Evolutionary conservation across 169 alveolate species (phyloP).

Genomic region (Babesia caballi): DNA sequence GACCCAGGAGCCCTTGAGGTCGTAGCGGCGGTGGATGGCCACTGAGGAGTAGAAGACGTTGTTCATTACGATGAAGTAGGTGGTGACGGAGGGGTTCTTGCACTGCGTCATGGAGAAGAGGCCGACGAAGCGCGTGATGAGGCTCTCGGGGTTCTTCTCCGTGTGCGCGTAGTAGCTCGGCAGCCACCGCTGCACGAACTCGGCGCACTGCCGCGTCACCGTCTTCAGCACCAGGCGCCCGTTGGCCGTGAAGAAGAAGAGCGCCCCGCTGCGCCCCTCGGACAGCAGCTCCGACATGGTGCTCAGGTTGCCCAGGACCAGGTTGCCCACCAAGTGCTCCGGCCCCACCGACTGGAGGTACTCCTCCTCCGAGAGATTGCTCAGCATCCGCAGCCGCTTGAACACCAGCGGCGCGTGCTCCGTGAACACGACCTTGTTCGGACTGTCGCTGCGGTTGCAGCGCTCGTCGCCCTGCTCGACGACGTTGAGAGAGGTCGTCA

Average conservation of each 20-base stretch:
- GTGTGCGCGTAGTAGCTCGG: conserved; percentile 41
- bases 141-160: conserved; percentile 13
- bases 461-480: not conserved
- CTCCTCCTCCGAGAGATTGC: conserved; percentile 86
- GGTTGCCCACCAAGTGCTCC: conserved; percentile 91
- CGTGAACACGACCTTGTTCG: conserved; percentile 68
- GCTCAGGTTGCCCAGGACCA: conserved; percentile 93
- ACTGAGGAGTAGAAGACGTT: conserved; percentile 92
- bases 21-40: conserved; percentile 86
- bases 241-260: conserved; percentile 92
- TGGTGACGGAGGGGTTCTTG: not conserved
- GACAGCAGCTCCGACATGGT: conserved; percentile 90
- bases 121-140: conserved; percentile 50
- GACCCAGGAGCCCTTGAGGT: conserved; percentile 88
- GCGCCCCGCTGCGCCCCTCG: conserved; percentile 95
- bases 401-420: conserved; percentile 95
- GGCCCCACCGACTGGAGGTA: conserved; percentile 95
- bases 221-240: conserved; percentile 83
- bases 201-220: conserved; percentile 47
- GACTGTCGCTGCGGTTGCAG: not conserved
- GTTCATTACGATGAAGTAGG: conserved; percentile 94
- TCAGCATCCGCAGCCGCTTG: conserved; percentile 86
- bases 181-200: conserved; percentile 61
- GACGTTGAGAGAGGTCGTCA: conserved; percentile 11
- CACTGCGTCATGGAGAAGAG: conserved; percentile 46